These are phyloP conservation scores for Parastagonospora avenae DNA, from an alignment of 2,329 filamentous ascomycete genomes.

Conservation along the genomic window DNA sequence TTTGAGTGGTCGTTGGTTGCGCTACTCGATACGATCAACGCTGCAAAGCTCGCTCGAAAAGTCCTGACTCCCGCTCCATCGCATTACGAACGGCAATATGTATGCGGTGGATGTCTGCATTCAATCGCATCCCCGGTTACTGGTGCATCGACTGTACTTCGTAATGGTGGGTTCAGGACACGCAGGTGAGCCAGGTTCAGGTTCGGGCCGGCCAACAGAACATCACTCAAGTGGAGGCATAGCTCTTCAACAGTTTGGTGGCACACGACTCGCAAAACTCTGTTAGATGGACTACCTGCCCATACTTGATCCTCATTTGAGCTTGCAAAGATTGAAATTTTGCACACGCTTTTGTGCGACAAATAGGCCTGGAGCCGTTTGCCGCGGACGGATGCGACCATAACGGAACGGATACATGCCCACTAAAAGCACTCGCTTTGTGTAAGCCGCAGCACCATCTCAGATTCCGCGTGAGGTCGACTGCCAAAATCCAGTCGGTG, in stretches of 20 bases:
- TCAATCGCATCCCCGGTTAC: slow-evolving; percentile 31
- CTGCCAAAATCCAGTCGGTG: slow-evolving; percentile 28
- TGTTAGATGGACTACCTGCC: slow-evolving; percentile 8
- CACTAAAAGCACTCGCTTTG: slow-evolving; percentile 25
- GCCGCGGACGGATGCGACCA: slow-evolving; percentile 14
- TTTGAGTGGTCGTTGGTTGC: slow-evolving; percentile 26
- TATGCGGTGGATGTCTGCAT: slow-evolving; percentile 31
- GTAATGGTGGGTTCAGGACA: slow-evolving; percentile 14
- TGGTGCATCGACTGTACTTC: slow-evolving; percentile 16
- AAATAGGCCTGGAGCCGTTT: slow-evolving; percentile 9
- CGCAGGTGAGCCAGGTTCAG: slow-evolving; percentile 15
- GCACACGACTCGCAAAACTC: slow-evolving; percentile 18
- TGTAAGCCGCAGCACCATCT: slow-evolving; percentile 29
- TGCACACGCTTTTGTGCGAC: slow-evolving; percentile 11
- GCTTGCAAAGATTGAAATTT: slow-evolving; percentile 21
- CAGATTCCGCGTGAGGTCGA: slow-evolving; percentile 25
- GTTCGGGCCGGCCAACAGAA: slow-evolving; percentile 30
- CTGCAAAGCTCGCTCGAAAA: slow-evolving; percentile 39
- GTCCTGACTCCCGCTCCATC: slow-evolving; percentile 38
- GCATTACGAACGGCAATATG: slow-evolving; percentile 27
- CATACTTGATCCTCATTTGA: slow-evolving; percentile 13
- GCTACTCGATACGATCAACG: slow-evolving; percentile 31
- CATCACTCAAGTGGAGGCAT: slow-evolving; percentile 29
- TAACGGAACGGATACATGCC: slow-evolving; percentile 22
- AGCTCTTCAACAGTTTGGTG: slow-evolving; percentile 14